Percentiles rank a stretch among this genome's conserved stretches.
phyloP scores from a whole-genome alignment of 2,329 filamentous ascomycete genomes.

The Ophiosphaerella korrae region DNA sequence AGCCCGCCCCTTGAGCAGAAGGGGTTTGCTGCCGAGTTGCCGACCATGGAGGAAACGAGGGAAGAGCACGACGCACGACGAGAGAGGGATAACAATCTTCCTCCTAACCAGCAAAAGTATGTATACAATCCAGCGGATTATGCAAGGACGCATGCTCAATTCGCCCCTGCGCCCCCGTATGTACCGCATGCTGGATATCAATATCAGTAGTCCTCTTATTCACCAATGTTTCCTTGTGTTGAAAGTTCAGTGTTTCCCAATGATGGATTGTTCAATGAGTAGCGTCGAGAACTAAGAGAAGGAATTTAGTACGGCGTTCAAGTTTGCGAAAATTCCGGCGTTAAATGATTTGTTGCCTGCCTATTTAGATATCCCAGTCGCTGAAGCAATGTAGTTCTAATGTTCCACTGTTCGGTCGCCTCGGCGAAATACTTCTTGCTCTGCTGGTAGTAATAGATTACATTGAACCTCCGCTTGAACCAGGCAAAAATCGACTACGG shows the following conservation, averaged over 20 bases:
- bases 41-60: slow-evolving; percentile 42
- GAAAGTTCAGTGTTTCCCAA: too few species aligned
- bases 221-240: too few species aligned
- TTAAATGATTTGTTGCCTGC: too few species aligned
- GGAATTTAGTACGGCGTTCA: too few species aligned
- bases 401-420: too few species aligned
- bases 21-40: slow-evolving; percentile 40
- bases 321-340: too few species aligned
- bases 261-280: too few species aligned
- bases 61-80: slow-evolving; percentile 37
- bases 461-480: not conserved
- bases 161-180: slow-evolving; percentile 13
- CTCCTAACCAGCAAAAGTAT: slow-evolving; percentile 28
- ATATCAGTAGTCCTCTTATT: too few species aligned
- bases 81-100: slow-evolving; percentile 23
- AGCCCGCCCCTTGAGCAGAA: slow-evolving; percentile 43
- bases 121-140: slow-evolving; percentile 44
- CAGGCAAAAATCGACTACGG: slow-evolving; percentile 4
- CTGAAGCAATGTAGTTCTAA: too few species aligned
- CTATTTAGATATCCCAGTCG: too few species aligned
- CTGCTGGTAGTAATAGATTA: not conserved
- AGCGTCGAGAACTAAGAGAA: too few species aligned
- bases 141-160: slow-evolving; percentile 22
- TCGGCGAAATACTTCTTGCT: not conserved
- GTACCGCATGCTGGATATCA: slow-evolving; percentile 5